Evolutionary conservation across 306 rosid species (phyloP).

Genomic region (Albizia julibrissin): DNA sequence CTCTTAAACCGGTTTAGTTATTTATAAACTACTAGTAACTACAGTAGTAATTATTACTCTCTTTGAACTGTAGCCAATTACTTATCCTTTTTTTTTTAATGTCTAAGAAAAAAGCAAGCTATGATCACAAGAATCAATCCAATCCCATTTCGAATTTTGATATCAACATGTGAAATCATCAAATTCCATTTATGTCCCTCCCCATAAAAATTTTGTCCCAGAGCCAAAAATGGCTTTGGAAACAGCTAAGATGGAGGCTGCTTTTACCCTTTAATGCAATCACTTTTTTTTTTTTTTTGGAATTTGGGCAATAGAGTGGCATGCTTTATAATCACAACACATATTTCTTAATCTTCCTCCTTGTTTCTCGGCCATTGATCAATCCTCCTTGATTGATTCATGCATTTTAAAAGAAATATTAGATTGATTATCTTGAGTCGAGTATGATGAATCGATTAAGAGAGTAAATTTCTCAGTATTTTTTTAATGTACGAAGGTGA

Average conservation of each 20-base stretch:
- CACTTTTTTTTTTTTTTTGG: background rate
- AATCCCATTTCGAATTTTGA: background rate
- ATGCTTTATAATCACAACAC: background rate
- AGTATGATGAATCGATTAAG: background rate
- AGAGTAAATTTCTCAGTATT: background rate
- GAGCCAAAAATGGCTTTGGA: background rate
- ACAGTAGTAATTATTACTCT: background rate
- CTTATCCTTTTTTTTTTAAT: background rate
- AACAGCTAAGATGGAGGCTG: background rate
- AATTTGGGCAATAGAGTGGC: background rate
- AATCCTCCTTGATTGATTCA: background rate
- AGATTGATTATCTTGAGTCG: background rate
- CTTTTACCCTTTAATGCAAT: background rate
- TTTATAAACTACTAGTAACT: background rate
- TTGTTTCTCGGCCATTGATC: background rate
- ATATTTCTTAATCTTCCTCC: background rate
- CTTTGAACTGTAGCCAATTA: background rate
- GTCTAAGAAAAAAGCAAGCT: background rate
- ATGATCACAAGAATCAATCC: constrained; percentile 19
- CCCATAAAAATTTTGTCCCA: background rate
- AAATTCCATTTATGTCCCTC: background rate
- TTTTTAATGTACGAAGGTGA: background rate
- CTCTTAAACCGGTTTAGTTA: background rate
- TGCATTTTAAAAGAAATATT: background rate
- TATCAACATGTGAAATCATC: background rate